Base-by-base conservation (phyloP, 2,329 filamentous ascomycete species). In the Ampelomyces quisqualis region DNA sequence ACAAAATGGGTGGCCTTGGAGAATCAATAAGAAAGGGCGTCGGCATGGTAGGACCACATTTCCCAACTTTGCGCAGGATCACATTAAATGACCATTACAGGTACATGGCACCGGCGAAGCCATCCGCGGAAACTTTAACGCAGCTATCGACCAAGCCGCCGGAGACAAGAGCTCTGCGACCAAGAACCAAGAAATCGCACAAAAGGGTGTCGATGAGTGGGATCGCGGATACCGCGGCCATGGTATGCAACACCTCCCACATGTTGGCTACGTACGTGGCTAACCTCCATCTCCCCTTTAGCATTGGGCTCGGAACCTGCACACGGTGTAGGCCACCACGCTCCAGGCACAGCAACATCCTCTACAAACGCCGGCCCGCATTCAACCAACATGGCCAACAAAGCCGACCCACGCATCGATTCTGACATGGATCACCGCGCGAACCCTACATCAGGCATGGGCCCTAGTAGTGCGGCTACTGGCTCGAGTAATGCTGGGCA, bases 21-120 rank as follows among this genome's bases (percentile, higher is more conserved):
- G 55, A 56, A 28, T 56, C 61, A 11, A 45, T 69, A 23, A 60
- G 60, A 35, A 64, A 68, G 38, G 64, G 64, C 8, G 60, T 64
- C 14, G 56, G 61, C 9, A 51, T 62, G 39, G 45, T n/a, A n/a
- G n/a, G n/a, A n/a, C n/a, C n/a, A n/a, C n/a, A n/a, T n/a, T n/a
- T n/a, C n/a, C n/a, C n/a, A n/a, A n/a, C n/a, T n/a, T n/a, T n/a
- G n/a, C n/a, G n/a, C n/a, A n/a, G n/a, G n/a, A n/a, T n/a, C n/a
- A n/a, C n/a, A n/a, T n/a, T n/a, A n/a, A n/a, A n/a, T n/a, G n/a
- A n/a, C n/a, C n/a, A n/a, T n/a, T n/a, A n/a, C n/a, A n/a, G n/a
- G n/a, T 69, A 20, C 67, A 70, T 30, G 67, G 68, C 24, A 58
- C 63, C 14, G 68, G 68, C 29, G 67, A 70, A 47, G 64, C 63